Percentiles rank a stretch among this genome's conserved stretches.
Conservation (phyloP, 345 rosid species). For the Heritiera littoralis region DNA sequence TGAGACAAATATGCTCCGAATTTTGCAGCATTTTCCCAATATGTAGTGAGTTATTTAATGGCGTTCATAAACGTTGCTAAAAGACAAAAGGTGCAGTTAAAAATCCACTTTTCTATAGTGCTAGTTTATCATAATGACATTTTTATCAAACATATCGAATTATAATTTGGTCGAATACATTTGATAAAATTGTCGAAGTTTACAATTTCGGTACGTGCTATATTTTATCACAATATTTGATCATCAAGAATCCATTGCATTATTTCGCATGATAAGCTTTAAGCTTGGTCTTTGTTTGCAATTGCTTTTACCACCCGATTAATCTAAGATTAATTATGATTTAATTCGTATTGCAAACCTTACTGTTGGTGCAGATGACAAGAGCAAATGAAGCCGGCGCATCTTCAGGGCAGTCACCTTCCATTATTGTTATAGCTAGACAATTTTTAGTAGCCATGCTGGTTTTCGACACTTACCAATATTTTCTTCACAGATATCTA, state of each 20-base stretch:
- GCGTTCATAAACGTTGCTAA: too few species aligned
- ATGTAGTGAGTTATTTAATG: too few species aligned
- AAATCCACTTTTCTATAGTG: too few species aligned
- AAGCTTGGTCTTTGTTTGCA: background rate
- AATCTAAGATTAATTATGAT: background rate
- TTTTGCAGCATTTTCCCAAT: too few species aligned
- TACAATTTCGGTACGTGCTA: too few species aligned
- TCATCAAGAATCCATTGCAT: background rate
- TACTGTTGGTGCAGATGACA: background rate
- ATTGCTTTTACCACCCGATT: background rate
- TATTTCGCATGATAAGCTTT: background rate
- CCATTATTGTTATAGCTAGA: background rate
- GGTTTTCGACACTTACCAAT: conserved; percentile 21
- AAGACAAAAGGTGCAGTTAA: too few species aligned
- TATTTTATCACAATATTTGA: too few species aligned
- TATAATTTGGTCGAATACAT: too few species aligned
- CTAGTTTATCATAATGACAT: too few species aligned
- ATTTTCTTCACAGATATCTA: conserved; percentile 16
- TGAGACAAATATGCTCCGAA: too few species aligned
- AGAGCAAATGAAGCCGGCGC: background rate
- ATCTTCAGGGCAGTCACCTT: conserved; percentile 10
- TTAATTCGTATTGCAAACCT: background rate
- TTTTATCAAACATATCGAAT: too few species aligned
- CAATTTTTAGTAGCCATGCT: conserved; percentile 6
- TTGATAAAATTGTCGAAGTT: too few species aligned